Evolutionary conservation across 1,284 basidiomycete species (phyloP).

Genomic region (Marasmius sp.): DNA sequence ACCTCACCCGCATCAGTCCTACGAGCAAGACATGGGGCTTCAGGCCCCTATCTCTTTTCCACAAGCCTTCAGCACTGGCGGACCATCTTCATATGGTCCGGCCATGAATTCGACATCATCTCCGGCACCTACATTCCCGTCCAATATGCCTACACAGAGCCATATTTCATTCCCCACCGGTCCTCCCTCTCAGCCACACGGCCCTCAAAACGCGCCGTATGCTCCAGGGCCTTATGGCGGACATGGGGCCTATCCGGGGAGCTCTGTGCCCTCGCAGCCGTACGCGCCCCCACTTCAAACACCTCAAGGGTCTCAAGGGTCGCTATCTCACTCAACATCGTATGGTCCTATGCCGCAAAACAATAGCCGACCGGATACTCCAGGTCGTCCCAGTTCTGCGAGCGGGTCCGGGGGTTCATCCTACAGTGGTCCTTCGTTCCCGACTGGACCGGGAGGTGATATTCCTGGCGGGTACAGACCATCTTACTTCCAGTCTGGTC

Average conservation of each 20-base stretch:
- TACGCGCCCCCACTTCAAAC: too few relatives aligned
- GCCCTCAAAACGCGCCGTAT: background rate
- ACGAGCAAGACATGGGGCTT: background rate
- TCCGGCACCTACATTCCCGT: background rate
- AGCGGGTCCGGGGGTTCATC: constrained; percentile 4
- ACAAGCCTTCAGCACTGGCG: background rate
- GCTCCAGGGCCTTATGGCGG: constrained; percentile 1
- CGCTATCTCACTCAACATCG: background rate
- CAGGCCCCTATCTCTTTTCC: background rate
- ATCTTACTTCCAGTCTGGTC: background rate
- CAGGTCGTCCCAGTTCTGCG: background rate
- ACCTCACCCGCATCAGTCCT: background rate
- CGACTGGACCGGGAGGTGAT: constrained; percentile 9
- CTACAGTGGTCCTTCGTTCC: background rate
- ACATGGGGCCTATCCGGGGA: background rate
- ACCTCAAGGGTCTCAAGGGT: background rate
- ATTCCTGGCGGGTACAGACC: constrained; percentile 2
- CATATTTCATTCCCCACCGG: constrained; percentile 2
- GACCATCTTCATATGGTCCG: constrained; percentile 6
- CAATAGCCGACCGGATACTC: too few relatives aligned
- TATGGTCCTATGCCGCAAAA: background rate
- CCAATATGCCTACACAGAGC: background rate
- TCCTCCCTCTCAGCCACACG: background rate
- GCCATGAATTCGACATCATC: constrained; percentile 3
- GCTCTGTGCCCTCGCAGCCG: background rate